Evolutionary conservation across 257 asterid species (phyloP).

Genomic region (Capsicum chinense): DNA sequence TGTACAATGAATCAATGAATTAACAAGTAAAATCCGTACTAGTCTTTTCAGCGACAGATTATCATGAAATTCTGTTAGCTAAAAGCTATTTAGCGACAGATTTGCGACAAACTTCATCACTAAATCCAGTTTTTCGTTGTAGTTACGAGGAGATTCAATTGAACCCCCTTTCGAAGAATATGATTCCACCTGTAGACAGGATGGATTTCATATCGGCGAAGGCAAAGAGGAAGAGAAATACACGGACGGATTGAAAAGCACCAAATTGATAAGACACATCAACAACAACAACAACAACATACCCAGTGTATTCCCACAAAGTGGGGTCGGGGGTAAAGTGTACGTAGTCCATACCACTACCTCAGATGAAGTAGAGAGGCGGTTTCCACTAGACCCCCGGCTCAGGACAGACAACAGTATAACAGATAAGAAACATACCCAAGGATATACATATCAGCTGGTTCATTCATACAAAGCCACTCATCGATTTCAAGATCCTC

Average conservation of each 20-base stretch:
- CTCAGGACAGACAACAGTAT: too few species aligned
- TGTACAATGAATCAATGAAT: neutral
- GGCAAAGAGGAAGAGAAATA: neutral
- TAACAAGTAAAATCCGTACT: neutral
- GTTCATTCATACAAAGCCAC: conserved; percentile 84
- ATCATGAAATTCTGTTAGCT: neutral
- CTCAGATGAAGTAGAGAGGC: too few species aligned
- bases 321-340: too few species aligned
- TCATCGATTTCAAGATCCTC: conserved; percentile 84
- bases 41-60: neutral
- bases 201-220: neutral
- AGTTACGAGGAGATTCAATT: neutral
- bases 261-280: neutral
- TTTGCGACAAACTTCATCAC: neutral
- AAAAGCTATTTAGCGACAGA: neutral
- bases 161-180: neutral
- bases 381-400: too few species aligned
- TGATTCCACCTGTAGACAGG: neutral
- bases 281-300: too few species aligned
- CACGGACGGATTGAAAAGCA: neutral
- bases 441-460: conserved; percentile 78
- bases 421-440: conserved; percentile 50
- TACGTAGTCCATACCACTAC: too few species aligned
- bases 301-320: too few species aligned
- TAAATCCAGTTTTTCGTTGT: neutral